Conservation (phyloP, 106 monocot species). For the Dendrobium chrysotoxum region DNA sequence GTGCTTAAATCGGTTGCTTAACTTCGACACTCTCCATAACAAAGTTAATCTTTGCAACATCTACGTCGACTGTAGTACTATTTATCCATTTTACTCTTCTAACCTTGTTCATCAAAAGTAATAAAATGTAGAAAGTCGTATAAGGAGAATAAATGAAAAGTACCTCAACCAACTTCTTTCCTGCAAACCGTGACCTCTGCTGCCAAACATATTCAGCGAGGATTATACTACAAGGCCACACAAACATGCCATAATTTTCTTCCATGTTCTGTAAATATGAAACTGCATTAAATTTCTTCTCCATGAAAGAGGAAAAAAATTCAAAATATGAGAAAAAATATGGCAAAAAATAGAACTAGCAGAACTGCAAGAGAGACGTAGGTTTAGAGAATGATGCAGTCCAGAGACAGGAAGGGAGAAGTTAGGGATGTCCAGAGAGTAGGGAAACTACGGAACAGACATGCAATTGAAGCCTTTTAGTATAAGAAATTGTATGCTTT, state of each 20-base stretch:
- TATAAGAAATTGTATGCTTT: too few species aligned
- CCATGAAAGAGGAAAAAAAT: neutral
- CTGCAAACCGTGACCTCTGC: conserved; percentile 52
- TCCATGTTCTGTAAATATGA: conserved; percentile 49
- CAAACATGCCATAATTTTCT: conserved; percentile 91
- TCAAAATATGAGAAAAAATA: neutral
- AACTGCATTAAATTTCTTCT: neutral
- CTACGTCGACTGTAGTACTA: too few species aligned
- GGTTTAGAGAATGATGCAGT: neutral
- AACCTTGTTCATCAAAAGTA: too few species aligned
- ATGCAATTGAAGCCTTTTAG: too few species aligned
- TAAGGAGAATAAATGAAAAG: neutral
- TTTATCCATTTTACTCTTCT: too few species aligned
- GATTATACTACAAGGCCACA: conserved; percentile 83
- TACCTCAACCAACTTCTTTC: conserved; percentile 65
- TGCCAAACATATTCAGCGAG: conserved; percentile 95
- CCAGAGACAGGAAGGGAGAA: neutral
- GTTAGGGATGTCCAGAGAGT: neutral
- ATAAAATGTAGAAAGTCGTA: neutral
- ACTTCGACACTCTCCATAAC: too few species aligned
- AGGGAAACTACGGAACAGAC: neutral
- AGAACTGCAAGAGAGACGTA: neutral
- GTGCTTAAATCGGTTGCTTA: too few species aligned
- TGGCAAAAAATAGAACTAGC: neutral
- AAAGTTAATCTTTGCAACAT: too few species aligned